Base-by-base conservation (phyloP, 495 filamentous ascomycete genomes). In the Penicillium maclennaniae region DNA sequence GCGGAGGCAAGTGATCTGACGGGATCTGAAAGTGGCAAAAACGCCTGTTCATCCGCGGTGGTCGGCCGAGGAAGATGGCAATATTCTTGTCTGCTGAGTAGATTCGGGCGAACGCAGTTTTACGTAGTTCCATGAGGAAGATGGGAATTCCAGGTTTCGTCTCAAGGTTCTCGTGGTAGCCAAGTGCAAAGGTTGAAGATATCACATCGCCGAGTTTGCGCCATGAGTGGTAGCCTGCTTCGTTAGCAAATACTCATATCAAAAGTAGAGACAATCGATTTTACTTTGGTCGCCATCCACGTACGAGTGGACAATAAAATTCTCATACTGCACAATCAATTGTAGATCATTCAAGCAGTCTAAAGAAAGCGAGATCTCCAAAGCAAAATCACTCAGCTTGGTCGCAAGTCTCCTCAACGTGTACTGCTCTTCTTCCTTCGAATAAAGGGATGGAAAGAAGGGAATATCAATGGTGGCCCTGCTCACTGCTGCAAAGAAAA, bases 11-110 rank as follows among this genome's bases (percentile, higher is more conserved):
- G 7, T 53, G 40, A 21, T 53, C 61, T 15, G 60, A 62, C 2
- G 67, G 66, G 44, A 73, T 56, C 48, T 74, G 68, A 16, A 74
- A 71, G 25, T 70, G 62, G 40, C 70, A 76, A 42, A 73, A 76
- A 1, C 65, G 69, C 43, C 66, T 71, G 57, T 61, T 68, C 59
- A 77, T 72, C 4, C 71, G 63, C 7, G 72, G 72, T 8, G 73
- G 70, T 2, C 73, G 63, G n/a, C 73, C 73, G 7, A 76, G 55
- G 47, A 76, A 76, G 5, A 76, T 67, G 4, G 71, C 67, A 20
- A 76, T 58, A 21, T 73, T 75, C 59, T 75, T 76, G 58, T 76
- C 73, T n/a, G 69, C 69, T 0, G 71, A 71, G 54, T 73, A 76
- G 25, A 70, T 65, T 28, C 71, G 53, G 6, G 73, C 72, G 53